A percentile compares a stretch with the other conserved stretches of the same genome.
These are phyloP conservation scores for Tagetes erecta DNA, from an alignment of 129 eudicot species.

Conservation along the genomic window DNA sequence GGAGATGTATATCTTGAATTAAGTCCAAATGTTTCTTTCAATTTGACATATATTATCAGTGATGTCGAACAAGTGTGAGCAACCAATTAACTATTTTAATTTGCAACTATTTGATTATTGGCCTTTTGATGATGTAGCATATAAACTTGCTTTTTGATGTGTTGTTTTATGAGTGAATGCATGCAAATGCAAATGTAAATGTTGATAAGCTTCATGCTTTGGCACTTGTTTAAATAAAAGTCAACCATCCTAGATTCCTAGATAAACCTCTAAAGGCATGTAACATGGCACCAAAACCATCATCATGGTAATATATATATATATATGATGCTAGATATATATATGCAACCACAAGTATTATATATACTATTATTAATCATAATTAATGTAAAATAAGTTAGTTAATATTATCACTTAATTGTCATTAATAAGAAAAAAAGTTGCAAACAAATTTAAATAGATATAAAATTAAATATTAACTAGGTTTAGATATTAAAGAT, in stretches of 20 bases:
- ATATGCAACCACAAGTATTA: slow-evolving; percentile 16
- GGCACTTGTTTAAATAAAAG: slow-evolving; percentile 30
- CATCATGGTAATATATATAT: slow-evolving; percentile 14
- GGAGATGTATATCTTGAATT: background rate
- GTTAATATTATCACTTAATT: background rate
- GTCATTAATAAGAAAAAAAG: background rate
- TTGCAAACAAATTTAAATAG: background rate
- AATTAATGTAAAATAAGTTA: background rate
- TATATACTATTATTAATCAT: background rate
- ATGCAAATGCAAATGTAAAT: slow-evolving; percentile 11
- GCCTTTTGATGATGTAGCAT: slow-evolving; percentile 4
- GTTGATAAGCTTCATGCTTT: slow-evolving; percentile 37
- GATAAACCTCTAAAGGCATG: slow-evolving; percentile 25
- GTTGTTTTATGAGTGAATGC: slow-evolving; percentile 16
- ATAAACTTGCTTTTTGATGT: background rate
- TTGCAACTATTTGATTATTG: background rate
- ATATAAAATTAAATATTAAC: background rate
- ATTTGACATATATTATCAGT: background rate
- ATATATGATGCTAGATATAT: background rate
- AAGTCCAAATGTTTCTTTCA: background rate
- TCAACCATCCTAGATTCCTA: slow-evolving; percentile 18
- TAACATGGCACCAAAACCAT: slow-evolving; percentile 34
- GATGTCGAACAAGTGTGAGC: background rate
- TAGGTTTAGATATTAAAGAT: background rate
- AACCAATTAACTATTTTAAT: background rate